Conservation (phyloP, 352 stramenopile species). For the Globisporangium spiculum region DNA sequence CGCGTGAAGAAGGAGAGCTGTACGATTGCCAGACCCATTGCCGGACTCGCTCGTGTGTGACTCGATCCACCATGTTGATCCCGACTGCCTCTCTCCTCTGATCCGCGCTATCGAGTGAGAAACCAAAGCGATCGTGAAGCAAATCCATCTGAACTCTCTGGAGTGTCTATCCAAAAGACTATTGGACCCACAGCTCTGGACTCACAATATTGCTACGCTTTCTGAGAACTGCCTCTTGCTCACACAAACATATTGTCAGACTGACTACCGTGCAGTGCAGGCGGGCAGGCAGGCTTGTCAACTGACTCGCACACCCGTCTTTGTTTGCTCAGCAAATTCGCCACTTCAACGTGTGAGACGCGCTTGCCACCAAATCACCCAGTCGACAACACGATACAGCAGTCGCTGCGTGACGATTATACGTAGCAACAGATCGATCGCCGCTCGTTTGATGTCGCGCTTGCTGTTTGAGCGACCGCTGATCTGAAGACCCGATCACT, state of each 20-base stretch:
- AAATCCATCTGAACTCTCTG: background rate
- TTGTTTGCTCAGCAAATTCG: background rate
- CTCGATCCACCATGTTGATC: background rate
- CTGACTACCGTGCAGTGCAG: background rate
- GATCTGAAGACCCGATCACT: background rate
- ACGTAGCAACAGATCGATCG: background rate
- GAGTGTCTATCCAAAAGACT: background rate
- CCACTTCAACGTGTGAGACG: background rate
- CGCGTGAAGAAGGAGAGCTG: background rate
- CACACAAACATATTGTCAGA: background rate
- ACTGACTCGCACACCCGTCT: background rate
- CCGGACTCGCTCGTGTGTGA: background rate
- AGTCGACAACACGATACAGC: background rate
- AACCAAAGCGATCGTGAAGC: background rate
- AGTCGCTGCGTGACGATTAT: background rate
- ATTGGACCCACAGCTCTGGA: background rate
- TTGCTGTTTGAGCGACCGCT: background rate
- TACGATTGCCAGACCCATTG: background rate
- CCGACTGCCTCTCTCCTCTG: background rate
- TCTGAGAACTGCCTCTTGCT: background rate
- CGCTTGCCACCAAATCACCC: background rate
- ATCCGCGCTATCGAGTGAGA: background rate
- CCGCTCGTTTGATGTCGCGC: background rate
- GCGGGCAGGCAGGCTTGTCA: background rate
- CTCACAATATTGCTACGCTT: background rate